phyloP scores from a whole-genome alignment of 192 early-diverging fungal species.

The Coemansia sp. region DNA sequence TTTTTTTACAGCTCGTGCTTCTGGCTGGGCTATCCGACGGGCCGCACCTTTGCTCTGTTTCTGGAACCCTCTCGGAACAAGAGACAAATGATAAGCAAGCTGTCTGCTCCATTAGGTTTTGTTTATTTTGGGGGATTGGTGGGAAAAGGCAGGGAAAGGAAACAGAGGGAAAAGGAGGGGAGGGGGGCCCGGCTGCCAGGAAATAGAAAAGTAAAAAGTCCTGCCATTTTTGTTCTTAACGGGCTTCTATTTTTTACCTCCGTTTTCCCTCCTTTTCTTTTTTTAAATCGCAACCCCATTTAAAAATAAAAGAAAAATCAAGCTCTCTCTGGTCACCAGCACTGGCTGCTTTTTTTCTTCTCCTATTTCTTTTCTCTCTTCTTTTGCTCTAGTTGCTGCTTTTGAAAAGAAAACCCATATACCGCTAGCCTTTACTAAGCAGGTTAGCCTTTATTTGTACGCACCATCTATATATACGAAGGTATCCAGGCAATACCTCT shows the following conservation, averaged over 20 bases:
- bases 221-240: not conserved
- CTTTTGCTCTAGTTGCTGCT: constrained; percentile 7
- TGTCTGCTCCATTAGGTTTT: not conserved
- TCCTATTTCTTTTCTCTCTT: constrained; percentile 8
- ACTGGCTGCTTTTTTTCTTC: not conserved
- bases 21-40: too few species aligned
- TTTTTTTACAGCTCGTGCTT: not conserved
- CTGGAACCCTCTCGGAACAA: not conserved
- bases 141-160: not conserved
- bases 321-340: not conserved
- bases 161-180: not conserved
- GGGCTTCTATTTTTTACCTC: not conserved
- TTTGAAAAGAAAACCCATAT: constrained; percentile 6
- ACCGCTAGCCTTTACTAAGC: not conserved
- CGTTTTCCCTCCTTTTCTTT: constrained; percentile 2
- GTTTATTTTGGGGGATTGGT: not conserved
- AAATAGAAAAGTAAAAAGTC: too few species aligned
- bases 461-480: not conserved
- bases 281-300: not conserved
- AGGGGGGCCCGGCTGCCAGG: not conserved
- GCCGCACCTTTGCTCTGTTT: not conserved
- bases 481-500: not conserved
- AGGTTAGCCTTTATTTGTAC: not conserved
- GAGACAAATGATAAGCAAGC: not conserved
- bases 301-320: constrained; percentile 10